A percentile compares a stretch with the other conserved stretches of the same genome.
Conservation (phyloP, 208 protist species). For the Endotrypanum monterogeii region DNA sequence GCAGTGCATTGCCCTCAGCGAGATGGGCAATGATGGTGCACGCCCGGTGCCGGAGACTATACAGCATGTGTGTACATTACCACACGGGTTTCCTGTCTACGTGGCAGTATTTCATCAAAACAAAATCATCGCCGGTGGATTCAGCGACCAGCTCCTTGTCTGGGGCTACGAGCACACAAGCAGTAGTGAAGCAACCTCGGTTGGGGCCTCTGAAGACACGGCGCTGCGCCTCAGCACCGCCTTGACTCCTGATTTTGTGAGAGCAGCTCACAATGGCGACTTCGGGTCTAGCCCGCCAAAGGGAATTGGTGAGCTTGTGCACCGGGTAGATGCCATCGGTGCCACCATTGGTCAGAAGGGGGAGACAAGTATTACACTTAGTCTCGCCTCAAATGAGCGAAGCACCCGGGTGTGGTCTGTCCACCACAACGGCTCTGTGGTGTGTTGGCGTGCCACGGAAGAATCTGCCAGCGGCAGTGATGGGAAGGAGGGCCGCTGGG, state of each 20-base stretch:
- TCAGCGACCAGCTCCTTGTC: constrained; percentile 49
- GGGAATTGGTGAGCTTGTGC: constrained; percentile 33
- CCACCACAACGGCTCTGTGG: constrained; percentile 56
- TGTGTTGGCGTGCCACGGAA: constrained; percentile 65
- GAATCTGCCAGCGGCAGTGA: constrained; percentile 15
- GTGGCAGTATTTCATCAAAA: constrained; percentile 73
- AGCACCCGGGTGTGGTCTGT: constrained; percentile 75
- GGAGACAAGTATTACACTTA: constrained; percentile 40
- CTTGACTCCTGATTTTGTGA: constrained; percentile 22
- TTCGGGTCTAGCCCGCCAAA: neutral
- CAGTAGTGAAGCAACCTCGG: constrained; percentile 7
- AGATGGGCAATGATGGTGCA: constrained; percentile 2
- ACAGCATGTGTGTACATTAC: constrained; percentile 53
- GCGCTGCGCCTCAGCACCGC: constrained; percentile 32
- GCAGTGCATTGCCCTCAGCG: constrained; percentile 21
- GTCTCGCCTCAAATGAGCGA: constrained; percentile 52
- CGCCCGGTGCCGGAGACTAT: neutral
- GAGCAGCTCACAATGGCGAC: neutral
- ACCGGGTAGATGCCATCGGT: constrained; percentile 26
- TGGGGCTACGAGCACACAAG: constrained; percentile 53
- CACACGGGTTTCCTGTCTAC: constrained; percentile 74
- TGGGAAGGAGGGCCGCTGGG: constrained; percentile 22
- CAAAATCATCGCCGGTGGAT: constrained; percentile 79
- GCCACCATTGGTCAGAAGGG: constrained; percentile 4
- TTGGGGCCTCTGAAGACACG: constrained; percentile 5